Percentiles rank a stretch among this genome's conserved stretches.
Evolutionary conservation across 768 basidiomycete genomes (phyloP).

Genomic region (Hypholoma fasciculare): DNA sequence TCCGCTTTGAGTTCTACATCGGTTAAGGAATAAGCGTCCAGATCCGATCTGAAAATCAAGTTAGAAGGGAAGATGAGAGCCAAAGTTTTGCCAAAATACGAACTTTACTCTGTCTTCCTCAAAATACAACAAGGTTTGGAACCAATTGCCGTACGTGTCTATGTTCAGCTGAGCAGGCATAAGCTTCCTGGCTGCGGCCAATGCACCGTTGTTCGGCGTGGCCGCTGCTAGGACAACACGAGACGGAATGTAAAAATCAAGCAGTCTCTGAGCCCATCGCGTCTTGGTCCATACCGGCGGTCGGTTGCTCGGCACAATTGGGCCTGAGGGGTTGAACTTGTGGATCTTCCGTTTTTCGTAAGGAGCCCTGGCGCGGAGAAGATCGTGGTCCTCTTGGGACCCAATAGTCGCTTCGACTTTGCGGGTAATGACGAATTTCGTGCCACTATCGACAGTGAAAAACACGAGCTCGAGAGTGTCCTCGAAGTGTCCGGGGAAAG

Average conservation of each 20-base stretch:
- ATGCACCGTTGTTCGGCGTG: constrained; percentile 15
- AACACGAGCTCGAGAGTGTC: constrained; percentile 52
- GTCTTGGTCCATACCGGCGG: constrained; percentile 41
- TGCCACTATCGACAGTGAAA: constrained; percentile 27
- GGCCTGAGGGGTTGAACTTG: constrained; percentile 26
- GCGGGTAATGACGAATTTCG: constrained; percentile 49
- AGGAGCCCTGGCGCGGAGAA: constrained; percentile 43
- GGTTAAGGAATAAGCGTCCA: constrained; percentile 35
- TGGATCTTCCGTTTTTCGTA: constrained; percentile 32
- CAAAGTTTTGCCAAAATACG: constrained; percentile 10
- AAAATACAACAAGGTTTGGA: constrained; percentile 45
- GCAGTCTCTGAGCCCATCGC: constrained; percentile 33
- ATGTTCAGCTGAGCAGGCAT: constrained; percentile 36
- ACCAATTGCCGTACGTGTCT: constrained; percentile 42
- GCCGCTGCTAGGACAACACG: constrained; percentile 32
- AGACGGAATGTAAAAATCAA: constrained; percentile 30
- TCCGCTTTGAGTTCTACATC: constrained; percentile 35
- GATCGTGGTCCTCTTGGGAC: constrained; percentile 46
- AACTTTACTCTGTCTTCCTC: constrained; percentile 52
- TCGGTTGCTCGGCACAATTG: constrained; percentile 32
- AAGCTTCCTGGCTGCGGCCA: constrained; percentile 26
- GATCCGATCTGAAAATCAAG: constrained; percentile 30
- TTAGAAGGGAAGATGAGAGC: not conserved
- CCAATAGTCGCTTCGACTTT: constrained; percentile 48
- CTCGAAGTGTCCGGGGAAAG: constrained; percentile 43